Evolutionary conservation across 2,329 filamentous ascomycete species (phyloP).

Genomic region (Knoxdaviesia capensis): DNA sequence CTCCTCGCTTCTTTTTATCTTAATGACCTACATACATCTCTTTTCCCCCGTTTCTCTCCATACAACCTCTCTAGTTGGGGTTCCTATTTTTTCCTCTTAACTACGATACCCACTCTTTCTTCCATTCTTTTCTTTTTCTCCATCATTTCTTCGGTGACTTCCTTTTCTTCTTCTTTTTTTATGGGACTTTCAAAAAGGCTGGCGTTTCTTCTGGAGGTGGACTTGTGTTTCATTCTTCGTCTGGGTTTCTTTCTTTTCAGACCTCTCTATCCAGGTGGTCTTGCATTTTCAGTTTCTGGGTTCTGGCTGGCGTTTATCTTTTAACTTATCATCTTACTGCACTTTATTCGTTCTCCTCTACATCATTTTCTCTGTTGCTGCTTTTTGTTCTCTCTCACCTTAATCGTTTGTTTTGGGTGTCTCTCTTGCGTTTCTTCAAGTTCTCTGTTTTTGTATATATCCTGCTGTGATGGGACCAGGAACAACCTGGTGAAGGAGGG

Average conservation of each 20-base stretch:
- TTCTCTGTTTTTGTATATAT: too few species aligned
- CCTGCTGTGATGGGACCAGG: too few species aligned
- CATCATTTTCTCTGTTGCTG: not conserved
- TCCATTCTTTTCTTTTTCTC: slow-evolving; percentile 1
- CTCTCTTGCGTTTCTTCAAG: not conserved
- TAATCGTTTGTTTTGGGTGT: not conserved
- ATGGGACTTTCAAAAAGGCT: not conserved
- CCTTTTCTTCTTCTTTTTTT: slow-evolving; percentile 3
- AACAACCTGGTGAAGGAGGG: too few species aligned
- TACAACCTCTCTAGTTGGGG: not conserved
- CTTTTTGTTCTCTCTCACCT: not conserved
- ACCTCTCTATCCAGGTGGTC: not conserved
- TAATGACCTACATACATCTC: not conserved
- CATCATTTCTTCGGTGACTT: not conserved
- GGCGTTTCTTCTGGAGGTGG: not conserved
- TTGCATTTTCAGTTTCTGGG: slow-evolving; percentile 4
- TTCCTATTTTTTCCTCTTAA: not conserved
- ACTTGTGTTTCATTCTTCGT: not conserved
- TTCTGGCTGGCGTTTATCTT: too few species aligned
- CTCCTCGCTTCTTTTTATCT: slow-evolving; percentile 2
- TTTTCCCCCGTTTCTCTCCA: not conserved
- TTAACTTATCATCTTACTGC: not conserved
- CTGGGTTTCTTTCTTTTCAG: slow-evolving; percentile 10
- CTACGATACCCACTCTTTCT: not conserved
- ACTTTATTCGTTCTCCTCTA: not conserved